Evolutionary conservation across 1,139 yeast species (phyloP).

Genomic region (Debaryomycetaceae sp.): DNA sequence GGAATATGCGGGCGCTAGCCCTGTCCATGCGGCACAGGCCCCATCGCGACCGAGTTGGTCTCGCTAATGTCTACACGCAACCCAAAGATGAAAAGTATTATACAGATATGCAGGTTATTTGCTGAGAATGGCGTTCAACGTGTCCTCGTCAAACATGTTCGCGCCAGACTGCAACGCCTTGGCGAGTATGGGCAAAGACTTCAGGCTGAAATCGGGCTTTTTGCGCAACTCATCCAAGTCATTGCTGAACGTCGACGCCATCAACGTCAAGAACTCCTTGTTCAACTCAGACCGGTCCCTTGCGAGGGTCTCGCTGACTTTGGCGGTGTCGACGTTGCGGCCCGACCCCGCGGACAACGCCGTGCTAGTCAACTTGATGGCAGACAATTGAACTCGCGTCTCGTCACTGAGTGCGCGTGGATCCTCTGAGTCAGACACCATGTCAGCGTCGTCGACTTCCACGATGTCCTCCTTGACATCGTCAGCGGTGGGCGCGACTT

Average conservation of each 20-base stretch:
- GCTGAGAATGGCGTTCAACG: constrained; percentile 39
- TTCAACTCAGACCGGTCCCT: constrained; percentile 40
- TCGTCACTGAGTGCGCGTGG: constrained; percentile 18
- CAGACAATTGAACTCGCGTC: constrained; percentile 21
- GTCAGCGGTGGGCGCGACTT: constrained; percentile 13
- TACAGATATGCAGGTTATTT: constrained; percentile 3
- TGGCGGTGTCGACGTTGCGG: constrained; percentile 16
- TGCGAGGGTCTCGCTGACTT: constrained; percentile 20
- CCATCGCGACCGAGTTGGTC: too few species aligned
- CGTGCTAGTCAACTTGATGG: constrained; percentile 25
- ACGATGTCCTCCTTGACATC: constrained; percentile 10
- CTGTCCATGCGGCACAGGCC: too few species aligned
- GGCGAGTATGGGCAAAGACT: constrained; percentile 59
- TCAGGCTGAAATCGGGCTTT: constrained; percentile 59
- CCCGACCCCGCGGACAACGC: constrained; percentile 17
- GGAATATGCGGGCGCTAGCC: background rate
- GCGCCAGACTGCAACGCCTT: constrained; percentile 63
- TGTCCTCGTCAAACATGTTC: constrained; percentile 62
- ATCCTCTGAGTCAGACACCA: constrained; percentile 37
- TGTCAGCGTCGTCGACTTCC: constrained; percentile 29
- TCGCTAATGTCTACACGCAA: constrained; percentile 3
- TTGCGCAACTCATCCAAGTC: constrained; percentile 61
- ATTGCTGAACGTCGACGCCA: constrained; percentile 57
- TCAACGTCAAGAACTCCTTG: constrained; percentile 48
- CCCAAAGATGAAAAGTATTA: background rate